Evolutionary conservation across 495 filamentous ascomycete species (phyloP).

Genomic region (Chaetomium fimeti): DNA sequence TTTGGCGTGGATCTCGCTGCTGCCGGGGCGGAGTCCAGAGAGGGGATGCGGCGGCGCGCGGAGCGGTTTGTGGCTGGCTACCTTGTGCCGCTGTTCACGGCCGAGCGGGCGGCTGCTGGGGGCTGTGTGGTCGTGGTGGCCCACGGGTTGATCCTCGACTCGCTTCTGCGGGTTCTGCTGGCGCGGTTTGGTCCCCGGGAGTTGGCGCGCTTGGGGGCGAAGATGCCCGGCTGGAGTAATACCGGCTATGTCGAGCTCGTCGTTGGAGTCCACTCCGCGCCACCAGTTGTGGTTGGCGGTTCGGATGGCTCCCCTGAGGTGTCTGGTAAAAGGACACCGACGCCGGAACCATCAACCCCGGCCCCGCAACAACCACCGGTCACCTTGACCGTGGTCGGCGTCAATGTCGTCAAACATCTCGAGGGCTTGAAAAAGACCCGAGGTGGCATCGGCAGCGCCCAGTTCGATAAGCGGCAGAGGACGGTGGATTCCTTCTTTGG

Average conservation of each 20-base stretch:
- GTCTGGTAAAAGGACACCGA: slow-evolving; percentile 19
- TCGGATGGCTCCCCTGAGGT: slow-evolving; percentile 3
- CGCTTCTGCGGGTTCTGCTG: slow-evolving; percentile 63
- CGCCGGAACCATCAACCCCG: slow-evolving; percentile 15
- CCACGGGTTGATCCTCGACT: slow-evolving; percentile 74
- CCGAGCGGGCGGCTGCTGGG: slow-evolving; percentile 29
- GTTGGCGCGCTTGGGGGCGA: slow-evolving; percentile 18
- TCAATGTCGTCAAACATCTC: slow-evolving; percentile 69
- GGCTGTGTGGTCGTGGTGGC: slow-evolving; percentile 63
- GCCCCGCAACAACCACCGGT: slow-evolving; percentile 19
- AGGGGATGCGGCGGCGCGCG: slow-evolving; percentile 62
- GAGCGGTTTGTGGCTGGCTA: slow-evolving; percentile 61
- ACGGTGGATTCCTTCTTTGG: slow-evolving; percentile 73
- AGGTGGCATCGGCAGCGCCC: slow-evolving; percentile 72
- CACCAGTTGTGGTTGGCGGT: neutral
- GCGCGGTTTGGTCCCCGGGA: slow-evolving; percentile 30
- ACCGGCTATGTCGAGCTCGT: slow-evolving; percentile 41
- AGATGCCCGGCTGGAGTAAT: slow-evolving; percentile 41
- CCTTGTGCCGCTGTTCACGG: slow-evolving; percentile 55
- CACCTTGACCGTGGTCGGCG: slow-evolving; percentile 45
- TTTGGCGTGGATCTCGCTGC: slow-evolving; percentile 33
- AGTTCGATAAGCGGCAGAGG: slow-evolving; percentile 68
- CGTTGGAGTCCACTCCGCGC: neutral
- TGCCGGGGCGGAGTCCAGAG: slow-evolving; percentile 53
- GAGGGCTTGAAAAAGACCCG: slow-evolving; percentile 68